Percentiles rank a stretch among this genome's conserved stretches.
phyloP scores from a whole-genome alignment of 345 rosid genomes.

The Eucalyptus victrix region DNA sequence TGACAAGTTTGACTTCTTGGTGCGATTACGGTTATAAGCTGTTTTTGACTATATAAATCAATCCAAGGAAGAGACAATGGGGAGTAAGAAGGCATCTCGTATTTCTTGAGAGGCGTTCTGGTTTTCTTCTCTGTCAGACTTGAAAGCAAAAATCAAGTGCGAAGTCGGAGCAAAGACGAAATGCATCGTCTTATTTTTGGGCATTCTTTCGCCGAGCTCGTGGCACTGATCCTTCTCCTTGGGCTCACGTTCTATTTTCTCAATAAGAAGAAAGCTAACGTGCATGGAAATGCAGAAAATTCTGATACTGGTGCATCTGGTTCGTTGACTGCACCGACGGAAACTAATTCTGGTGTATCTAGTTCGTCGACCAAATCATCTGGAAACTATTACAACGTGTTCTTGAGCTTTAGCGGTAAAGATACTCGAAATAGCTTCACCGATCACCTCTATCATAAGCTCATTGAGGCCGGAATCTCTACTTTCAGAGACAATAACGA shows the following conservation, averaged over 20 bases:
- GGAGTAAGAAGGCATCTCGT: not conserved
- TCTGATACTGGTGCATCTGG: rapidly evolving
- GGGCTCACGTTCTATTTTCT: not conserved
- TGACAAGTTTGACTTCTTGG: not conserved
- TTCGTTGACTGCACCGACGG: rapidly evolving
- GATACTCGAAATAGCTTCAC: not conserved
- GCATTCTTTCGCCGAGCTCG: not conserved
- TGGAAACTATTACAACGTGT: rapidly evolving
- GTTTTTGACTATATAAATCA: not conserved
- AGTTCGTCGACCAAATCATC: rapidly evolving
- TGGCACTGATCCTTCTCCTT: not conserved
- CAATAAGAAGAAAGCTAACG: not conserved
- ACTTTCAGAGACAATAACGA: rapidly evolving
- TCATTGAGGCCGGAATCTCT: rapidly evolving
- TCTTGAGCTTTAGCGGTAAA: not conserved
- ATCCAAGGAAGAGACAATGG: too few relatives aligned
- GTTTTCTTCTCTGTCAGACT: not conserved
- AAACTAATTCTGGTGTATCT: not conserved
- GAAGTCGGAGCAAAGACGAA: not conserved
- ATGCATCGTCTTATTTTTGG: not conserved
- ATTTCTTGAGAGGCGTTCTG: not conserved
- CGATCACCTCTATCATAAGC: not conserved
- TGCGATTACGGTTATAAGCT: not conserved
- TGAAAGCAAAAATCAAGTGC: not conserved
- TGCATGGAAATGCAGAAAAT: not conserved